These are phyloP conservation scores for Saccharomycopsis sp. DNA, from an alignment of 805 yeast species.

Conservation along the genomic window DNA sequence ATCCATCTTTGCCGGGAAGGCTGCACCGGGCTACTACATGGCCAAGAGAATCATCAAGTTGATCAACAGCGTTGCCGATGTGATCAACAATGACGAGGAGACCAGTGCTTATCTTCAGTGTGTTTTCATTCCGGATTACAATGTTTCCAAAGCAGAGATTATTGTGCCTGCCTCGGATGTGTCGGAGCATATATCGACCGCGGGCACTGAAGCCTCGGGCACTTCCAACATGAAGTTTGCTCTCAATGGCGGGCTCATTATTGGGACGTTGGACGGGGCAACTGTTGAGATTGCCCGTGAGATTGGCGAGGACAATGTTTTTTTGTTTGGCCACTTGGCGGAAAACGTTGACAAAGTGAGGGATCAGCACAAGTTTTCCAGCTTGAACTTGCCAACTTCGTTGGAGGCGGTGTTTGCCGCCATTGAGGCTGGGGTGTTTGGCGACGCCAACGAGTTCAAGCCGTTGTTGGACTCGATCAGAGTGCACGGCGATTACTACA, in stretches of 20 bases:
- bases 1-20: slow-evolving; percentile 83
- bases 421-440: slow-evolving; percentile 64
- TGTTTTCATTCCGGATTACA: slow-evolving; percentile 84
- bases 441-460: slow-evolving; percentile 56
- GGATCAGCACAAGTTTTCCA: slow-evolving; percentile 55
- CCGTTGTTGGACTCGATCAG: slow-evolving; percentile 61
- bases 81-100: slow-evolving; percentile 69
- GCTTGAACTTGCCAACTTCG: slow-evolving; percentile 46
- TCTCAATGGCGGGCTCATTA: slow-evolving; percentile 84
- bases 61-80: slow-evolving; percentile 71
- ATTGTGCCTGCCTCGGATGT: slow-evolving; percentile 85
- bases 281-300: slow-evolving; percentile 92
- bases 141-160: slow-evolving; percentile 88
- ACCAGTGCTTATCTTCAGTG: slow-evolving; percentile 74
- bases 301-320: slow-evolving; percentile 87
- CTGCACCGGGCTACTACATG: slow-evolving; percentile 97
- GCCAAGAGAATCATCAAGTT: slow-evolving; percentile 86
- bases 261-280: slow-evolving; percentile 97
- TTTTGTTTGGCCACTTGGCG: slow-evolving; percentile 82
- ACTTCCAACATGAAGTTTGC: slow-evolving; percentile 95
- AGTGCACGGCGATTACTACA: slow-evolving; percentile 73
- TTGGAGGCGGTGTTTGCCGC: slow-evolving; percentile 54
- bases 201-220: slow-evolving; percentile 96
- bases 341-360: slow-evolving; percentile 85
- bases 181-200: slow-evolving; percentile 91